phyloP scores from a whole-genome alignment of 2,329 filamentous ascomycete genomes.

The Colletotrichum sp. region DNA sequence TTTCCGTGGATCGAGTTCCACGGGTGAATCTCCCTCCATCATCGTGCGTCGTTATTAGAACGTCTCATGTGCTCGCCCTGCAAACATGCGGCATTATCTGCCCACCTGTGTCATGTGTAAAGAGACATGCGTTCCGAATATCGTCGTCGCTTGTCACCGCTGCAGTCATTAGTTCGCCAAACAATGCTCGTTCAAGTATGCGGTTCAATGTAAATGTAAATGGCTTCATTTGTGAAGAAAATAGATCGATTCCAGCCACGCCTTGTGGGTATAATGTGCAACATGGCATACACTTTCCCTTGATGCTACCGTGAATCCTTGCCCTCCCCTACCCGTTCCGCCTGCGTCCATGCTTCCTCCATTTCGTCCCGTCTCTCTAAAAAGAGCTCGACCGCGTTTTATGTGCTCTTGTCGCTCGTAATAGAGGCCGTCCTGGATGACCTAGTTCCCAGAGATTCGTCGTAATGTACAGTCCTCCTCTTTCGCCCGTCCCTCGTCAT shows the following conservation, averaged over 20 bases:
- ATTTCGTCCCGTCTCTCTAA: neutral
- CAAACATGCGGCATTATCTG: neutral
- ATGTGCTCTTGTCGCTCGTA: neutral
- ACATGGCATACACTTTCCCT: neutral
- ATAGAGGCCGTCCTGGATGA: neutral
- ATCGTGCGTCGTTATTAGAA: neutral
- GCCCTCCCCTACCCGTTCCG: neutral
- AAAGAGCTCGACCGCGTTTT: conserved; percentile 3
- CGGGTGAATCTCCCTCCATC: neutral
- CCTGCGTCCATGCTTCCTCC: neutral
- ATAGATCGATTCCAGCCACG: neutral
- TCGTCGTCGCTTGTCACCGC: neutral
- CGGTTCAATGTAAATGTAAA: neutral
- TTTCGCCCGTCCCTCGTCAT: neutral
- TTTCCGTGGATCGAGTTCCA: neutral
- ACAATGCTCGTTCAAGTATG: neutral
- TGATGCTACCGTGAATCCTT: neutral
- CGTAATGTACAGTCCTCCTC: conserved; percentile 8
- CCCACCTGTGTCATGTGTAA: neutral
- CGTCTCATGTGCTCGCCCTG: neutral
- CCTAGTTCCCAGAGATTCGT: neutral
- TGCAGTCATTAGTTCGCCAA: neutral
- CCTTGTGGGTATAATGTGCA: neutral
- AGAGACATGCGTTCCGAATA: neutral
- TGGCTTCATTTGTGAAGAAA: neutral